Evolutionary conservation across 2,329 filamentous ascomycete genomes (phyloP).

Genomic region (Phyllosticta capitalensis): DNA sequence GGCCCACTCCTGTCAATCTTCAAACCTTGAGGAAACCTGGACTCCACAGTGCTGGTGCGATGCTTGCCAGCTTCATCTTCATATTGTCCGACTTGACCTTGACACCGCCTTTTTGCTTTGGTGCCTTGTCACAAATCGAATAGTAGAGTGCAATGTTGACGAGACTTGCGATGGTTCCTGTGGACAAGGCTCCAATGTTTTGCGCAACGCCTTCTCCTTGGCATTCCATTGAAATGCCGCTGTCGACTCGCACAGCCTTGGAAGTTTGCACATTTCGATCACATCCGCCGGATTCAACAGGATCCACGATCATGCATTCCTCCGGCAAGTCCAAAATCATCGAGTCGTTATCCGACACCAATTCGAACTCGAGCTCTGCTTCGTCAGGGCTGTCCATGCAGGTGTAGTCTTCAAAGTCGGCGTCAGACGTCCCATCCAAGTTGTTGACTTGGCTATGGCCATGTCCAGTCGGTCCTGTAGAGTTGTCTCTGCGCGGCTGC

Average conservation of each 20-base stretch:
- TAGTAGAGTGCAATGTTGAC: constrained; percentile 29
- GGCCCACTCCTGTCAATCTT: background rate
- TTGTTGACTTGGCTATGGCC: background rate
- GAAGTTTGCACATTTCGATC: background rate
- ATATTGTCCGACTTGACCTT: constrained; percentile 26
- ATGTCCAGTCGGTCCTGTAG: background rate
- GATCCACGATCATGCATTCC: background rate
- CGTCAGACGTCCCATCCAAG: background rate
- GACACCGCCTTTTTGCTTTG: constrained; percentile 16
- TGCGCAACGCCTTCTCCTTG: background rate
- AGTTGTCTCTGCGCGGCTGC: background rate
- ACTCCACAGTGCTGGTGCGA: constrained; percentile 33
- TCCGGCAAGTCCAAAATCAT: background rate
- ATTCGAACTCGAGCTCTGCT: background rate
- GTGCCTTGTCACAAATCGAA: constrained; percentile 23
- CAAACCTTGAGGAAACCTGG: constrained; percentile 26
- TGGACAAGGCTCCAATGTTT: background rate
- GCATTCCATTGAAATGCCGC: background rate
- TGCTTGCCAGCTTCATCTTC: constrained; percentile 24
- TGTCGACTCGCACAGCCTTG: background rate
- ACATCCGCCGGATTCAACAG: background rate
- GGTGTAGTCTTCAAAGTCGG: background rate
- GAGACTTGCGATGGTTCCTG: constrained; percentile 12
- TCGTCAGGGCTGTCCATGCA: background rate
- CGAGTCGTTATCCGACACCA: background rate